phyloP scores from a whole-genome alignment of 2,329 filamentous ascomycete species.

The Xylariaceae sp. region DNA sequence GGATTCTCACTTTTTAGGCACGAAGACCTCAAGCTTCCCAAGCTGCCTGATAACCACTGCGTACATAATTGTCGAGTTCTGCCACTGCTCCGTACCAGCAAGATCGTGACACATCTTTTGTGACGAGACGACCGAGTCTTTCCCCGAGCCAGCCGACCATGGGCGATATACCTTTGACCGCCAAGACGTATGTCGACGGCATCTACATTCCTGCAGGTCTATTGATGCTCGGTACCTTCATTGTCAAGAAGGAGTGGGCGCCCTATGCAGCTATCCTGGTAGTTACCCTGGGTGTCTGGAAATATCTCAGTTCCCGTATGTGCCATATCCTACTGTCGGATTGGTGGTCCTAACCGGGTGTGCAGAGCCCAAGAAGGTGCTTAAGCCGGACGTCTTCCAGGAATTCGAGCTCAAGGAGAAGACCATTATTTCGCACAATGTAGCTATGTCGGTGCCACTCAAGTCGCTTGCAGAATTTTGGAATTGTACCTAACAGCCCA shows the following conservation, averaged over 20 bases:
- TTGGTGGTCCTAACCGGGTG: slow-evolving; percentile 12
- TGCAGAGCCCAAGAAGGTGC: slow-evolving; percentile 70
- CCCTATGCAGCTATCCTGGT: slow-evolving; percentile 67
- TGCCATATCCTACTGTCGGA: slow-evolving; percentile 17
- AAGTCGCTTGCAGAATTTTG: background rate
- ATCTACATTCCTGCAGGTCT: slow-evolving; percentile 81
- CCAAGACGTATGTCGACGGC: slow-evolving; percentile 67
- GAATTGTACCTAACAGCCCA: slow-evolving; percentile 2
- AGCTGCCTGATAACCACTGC: background rate
- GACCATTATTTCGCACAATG: slow-evolving; percentile 95
- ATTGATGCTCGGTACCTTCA: slow-evolving; percentile 68
- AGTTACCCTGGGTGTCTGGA: slow-evolving; percentile 62
- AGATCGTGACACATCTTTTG: too few relatives aligned
- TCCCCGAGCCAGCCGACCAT: slow-evolving; percentile 21
- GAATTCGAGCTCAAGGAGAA: slow-evolving; percentile 92
- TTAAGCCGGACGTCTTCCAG: slow-evolving; percentile 85
- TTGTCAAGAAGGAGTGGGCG: slow-evolving; percentile 75
- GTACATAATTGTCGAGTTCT: too few relatives aligned
- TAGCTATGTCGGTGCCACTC: slow-evolving; percentile 69
- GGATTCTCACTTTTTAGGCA: background rate
- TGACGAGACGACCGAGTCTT: too few relatives aligned
- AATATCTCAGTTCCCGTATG: slow-evolving; percentile 69
- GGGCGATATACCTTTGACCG: slow-evolving; percentile 38
- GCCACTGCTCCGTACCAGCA: too few relatives aligned
- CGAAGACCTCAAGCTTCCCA: background rate